Evolutionary conservation across 225 moss, liverwort and hornwort species (phyloP), one percentile per base, ranked within the genome.

Genomic region (Pseudoscleropodium purum): DNA sequence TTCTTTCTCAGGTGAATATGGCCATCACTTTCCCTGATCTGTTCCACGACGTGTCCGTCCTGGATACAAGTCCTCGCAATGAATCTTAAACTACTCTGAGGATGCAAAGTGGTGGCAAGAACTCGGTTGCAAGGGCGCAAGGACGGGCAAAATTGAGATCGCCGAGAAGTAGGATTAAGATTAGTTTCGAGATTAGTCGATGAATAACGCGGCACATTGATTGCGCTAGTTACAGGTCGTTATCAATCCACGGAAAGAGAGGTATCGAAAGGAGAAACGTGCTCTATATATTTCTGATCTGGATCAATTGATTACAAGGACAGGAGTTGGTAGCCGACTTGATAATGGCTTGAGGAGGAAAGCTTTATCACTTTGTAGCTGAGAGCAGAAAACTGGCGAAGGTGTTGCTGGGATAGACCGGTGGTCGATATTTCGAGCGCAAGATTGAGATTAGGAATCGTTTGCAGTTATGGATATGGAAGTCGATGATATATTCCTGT

Each of bases 401-500:
- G 45, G 79, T 56, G 13, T 7, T 67, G 41, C 13, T 29, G 84
- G 49, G 59, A 43, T 65, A 56, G 70, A 77, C 11, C n/a, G 69
- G 60, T 81, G 85, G 69, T 41, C 62, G 63, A 82, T 62, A 64
- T 69, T 76, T 76, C 51, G 78, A 83, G 82, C 12, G 54, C 79
- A 37, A 60, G 84, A 51, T 57, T 82, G 64, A 68, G 62, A 62
- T 62, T 62, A 69, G 83, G 37, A 84, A n/a, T 64, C 43, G 52
- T 7, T 85, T 85, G 41, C 11, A 81, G 85, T 51, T 27, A 93
- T 93, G 92, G 93, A 93, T 86, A 72, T 90, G 69, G 92, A 90
- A 88, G 83, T 92, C 61, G 92, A 92, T 6, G 93, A 92, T 24
- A 66, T 92, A 18, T 89, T 92, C 13, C 87, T 91, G 67, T 92